Evolutionary conservation across 2,329 filamentous ascomycete species (phyloP).

Genomic region (Claviceps purpurea): DNA sequence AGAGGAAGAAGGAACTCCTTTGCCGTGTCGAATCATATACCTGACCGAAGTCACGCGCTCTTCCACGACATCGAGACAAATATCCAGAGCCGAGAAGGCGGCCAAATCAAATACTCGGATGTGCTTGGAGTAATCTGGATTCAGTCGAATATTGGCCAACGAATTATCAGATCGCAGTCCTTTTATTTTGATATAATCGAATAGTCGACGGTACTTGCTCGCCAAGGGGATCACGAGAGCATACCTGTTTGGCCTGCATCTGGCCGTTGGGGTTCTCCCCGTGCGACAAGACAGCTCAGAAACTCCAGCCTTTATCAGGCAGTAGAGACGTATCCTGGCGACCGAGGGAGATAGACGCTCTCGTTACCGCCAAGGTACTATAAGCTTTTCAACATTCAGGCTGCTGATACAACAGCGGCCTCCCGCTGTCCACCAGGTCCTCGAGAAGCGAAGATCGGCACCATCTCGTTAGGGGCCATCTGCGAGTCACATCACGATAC

Average conservation of each 20-base stretch:
- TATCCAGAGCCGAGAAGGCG: neutral
- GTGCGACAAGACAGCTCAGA: slow-evolving; percentile 6
- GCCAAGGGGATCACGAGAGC: slow-evolving; percentile 5
- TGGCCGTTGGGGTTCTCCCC: slow-evolving; percentile 14
- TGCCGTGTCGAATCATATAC: neutral
- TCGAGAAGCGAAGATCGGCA: neutral
- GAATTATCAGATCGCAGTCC: neutral
- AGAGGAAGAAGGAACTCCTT: slow-evolving; percentile 20
- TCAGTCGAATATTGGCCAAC: neutral
- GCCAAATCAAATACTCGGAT: neutral
- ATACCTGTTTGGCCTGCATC: slow-evolving; percentile 6
- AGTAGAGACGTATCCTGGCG: neutral
- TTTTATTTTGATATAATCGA: neutral
- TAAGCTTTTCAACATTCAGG: neutral
- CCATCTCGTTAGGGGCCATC: neutral
- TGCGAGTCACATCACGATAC: neutral
- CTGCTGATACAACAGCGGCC: neutral
- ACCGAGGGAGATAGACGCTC: neutral
- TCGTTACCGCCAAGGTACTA: neutral
- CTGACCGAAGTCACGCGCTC: neutral
- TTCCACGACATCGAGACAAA: neutral
- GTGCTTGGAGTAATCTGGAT: neutral
- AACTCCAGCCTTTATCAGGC: slow-evolving; percentile 1
- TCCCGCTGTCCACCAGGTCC: neutral
- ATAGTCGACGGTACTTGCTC: neutral